These are phyloP conservation scores for Starmerella vaccinii DNA, from an alignment of 805 yeast species.

Conservation along the genomic window DNA sequence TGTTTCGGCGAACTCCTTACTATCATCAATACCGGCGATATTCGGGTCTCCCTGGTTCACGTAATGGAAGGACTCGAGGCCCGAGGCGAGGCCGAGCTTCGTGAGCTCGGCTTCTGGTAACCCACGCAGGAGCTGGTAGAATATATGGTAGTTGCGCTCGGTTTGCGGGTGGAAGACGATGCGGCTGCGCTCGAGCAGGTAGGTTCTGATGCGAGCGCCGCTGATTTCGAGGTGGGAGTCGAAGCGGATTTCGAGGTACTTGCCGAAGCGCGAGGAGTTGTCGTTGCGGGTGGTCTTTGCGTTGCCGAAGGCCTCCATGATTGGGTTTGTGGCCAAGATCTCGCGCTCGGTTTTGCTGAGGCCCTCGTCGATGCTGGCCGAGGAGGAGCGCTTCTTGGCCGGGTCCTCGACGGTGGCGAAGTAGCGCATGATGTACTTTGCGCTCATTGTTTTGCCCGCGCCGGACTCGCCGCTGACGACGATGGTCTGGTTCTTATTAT, in stretches of 20 bases:
- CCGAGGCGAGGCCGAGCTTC: constrained; percentile 45
- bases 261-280: constrained; percentile 95
- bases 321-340: constrained; percentile 91
- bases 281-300: constrained; percentile 96
- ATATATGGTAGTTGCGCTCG: constrained; percentile 94
- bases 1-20: constrained; percentile 64
- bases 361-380: constrained; percentile 36
- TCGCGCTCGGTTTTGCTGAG: constrained; percentile 89
- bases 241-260: constrained; percentile 83
- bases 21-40: constrained; percentile 75
- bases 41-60: constrained; percentile 67
- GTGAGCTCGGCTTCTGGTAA: constrained; percentile 42
- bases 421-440: constrained; percentile 94
- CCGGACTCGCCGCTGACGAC: constrained; percentile 98
- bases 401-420: constrained; percentile 81
- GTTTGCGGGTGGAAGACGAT: constrained; percentile 80
- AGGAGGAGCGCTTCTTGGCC: constrained; percentile 26
- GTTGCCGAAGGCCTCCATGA: constrained; percentile 97
- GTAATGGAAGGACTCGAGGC: constrained; percentile 63
- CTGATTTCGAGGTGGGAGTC: constrained; percentile 64
- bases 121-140: constrained; percentile 81
- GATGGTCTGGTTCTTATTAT: constrained; percentile 79
- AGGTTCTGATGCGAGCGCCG: constrained; percentile 92
- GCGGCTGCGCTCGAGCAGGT: constrained; percentile 84
- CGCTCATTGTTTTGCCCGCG: constrained; percentile 96